Base-by-base conservation (phyloP, 2,329 filamentous ascomycete species). In the Neoscytalidium dimidiatum region DNA sequence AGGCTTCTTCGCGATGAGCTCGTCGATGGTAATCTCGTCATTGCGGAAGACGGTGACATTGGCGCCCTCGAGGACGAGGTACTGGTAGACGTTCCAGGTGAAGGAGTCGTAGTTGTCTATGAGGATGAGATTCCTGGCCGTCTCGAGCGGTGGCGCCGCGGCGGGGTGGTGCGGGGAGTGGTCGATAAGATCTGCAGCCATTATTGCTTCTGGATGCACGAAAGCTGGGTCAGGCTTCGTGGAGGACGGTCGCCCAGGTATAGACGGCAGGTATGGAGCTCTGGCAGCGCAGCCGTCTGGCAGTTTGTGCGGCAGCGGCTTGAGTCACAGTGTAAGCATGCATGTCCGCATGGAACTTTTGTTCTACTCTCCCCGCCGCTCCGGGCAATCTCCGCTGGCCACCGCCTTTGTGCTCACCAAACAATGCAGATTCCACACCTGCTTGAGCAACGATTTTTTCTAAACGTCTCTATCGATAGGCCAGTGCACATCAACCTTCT, bases 41-140 rank as follows among this genome's bases (percentile, higher is more conserved):
- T 99, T 99, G 71, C 95, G 88, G 79, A 89, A 91, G 21, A 99
- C 95, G 3, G 90, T 92, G 58, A 97, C 95, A 0, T 84, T 91
- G 29, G 96, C 95, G 33, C 95, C 95, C 77, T 98, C 95, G n/a
- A 99, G 88, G 6, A 94, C 90, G 1, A 99, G 88, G 74, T 99
- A 99, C 79, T 99, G 96, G 78, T 98, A 99, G 66, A 99, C 92
- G 75, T 99, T 99, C 92, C 94, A 99, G 66, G 94, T 97, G 78
- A 99, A 99, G 3, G 95, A 98, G 79, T 99, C 95, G 79, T 98
- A 99, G 80, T 99, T 99, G 84, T 99, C 95, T 73, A 99, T 97
- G 68, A 99, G 85, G 68, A 99, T 86, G 66, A 99, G 85, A 79
- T 98, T 98, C 65, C 90, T 91, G 28, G 95, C 95, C 58, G 89